phyloP scores from a whole-genome alignment of 2,329 filamentous ascomycete genomes.

The Claviceps sorghi region DNA sequence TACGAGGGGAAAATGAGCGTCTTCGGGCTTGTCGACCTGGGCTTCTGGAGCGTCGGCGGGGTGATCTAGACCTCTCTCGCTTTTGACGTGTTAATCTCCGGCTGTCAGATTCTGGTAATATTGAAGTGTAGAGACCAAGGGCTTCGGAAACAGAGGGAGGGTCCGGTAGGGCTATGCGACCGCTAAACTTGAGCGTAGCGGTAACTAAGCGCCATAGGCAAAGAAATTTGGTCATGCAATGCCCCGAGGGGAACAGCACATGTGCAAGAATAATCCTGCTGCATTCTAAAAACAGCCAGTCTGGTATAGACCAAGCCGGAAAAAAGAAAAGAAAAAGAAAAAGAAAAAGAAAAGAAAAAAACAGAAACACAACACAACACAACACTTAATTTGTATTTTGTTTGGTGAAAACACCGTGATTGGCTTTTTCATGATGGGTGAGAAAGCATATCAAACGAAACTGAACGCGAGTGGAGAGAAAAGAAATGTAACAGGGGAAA shows the following conservation, averaged over 20 bases:
- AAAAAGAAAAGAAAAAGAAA: neutral
- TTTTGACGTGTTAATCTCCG: slow-evolving; percentile 28
- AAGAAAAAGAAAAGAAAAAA: neutral
- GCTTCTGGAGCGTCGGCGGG: slow-evolving; percentile 73
- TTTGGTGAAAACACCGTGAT: neutral
- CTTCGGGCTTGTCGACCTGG: slow-evolving; percentile 54
- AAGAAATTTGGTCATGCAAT: neutral
- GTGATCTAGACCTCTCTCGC: slow-evolving; percentile 74
- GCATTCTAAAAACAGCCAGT: neutral
- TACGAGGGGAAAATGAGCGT: slow-evolving; percentile 66
- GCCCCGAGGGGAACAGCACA: neutral
- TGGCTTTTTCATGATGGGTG: neutral
- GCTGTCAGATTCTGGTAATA: neutral
- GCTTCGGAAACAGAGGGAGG: neutral
- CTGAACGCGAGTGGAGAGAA: neutral
- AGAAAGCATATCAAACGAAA: neutral
- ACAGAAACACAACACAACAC: too few species aligned
- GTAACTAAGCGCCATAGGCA: neutral
- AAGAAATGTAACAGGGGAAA: neutral
- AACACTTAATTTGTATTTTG: neutral
- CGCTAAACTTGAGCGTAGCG: neutral
- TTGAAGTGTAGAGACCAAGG: neutral
- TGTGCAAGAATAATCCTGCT: neutral
- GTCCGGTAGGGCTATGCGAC: neutral
- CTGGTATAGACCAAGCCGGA: neutral